phyloP scores from a whole-genome alignment of 257 asterid genomes.

The Scutellaria galericulata region DNA sequence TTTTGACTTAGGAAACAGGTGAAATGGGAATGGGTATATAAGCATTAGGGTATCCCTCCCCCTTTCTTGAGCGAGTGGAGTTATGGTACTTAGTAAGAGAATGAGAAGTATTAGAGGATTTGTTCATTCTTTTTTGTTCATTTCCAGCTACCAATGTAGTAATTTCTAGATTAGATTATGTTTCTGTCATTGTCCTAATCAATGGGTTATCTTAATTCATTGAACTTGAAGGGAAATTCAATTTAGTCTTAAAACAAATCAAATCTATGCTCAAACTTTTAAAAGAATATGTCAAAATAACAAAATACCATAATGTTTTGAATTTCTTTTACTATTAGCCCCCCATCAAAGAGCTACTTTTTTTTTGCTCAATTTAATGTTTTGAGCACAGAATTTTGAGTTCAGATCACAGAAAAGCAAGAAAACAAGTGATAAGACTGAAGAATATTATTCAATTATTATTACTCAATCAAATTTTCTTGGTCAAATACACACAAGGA shows the following conservation, averaged over 20 bases:
- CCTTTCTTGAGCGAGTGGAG: too few species aligned
- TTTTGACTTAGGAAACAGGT: slow-evolving; percentile 30
- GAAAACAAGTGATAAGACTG: not conserved
- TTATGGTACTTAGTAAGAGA: not conserved
- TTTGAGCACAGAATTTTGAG: not conserved
- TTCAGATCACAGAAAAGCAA: not conserved
- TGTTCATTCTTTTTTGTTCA: slow-evolving; percentile 36
- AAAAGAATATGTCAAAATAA: too few species aligned
- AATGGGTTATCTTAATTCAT: slow-evolving; percentile 1
- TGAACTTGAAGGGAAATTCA: not conserved
- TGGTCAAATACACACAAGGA: slow-evolving; percentile 24
- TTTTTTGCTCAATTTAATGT: too few species aligned
- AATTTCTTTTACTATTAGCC: too few species aligned
- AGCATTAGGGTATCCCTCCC: slow-evolving; percentile 8
- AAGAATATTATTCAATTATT: not conserved
- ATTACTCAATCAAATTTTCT: not conserved
- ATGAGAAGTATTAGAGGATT: slow-evolving; percentile 35
- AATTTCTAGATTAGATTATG: slow-evolving; percentile 3
- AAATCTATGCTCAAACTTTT: too few species aligned
- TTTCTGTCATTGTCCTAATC: slow-evolving; percentile 9
- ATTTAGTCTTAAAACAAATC: too few species aligned
- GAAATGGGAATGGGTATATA: slow-evolving; percentile 18
- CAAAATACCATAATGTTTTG: too few species aligned
- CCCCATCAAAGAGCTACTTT: too few species aligned
- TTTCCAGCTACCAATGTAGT: slow-evolving; percentile 24